Base-by-base conservation (phyloP, 2,329 filamentous ascomycete species). In the Acarospora socialis region DNA sequence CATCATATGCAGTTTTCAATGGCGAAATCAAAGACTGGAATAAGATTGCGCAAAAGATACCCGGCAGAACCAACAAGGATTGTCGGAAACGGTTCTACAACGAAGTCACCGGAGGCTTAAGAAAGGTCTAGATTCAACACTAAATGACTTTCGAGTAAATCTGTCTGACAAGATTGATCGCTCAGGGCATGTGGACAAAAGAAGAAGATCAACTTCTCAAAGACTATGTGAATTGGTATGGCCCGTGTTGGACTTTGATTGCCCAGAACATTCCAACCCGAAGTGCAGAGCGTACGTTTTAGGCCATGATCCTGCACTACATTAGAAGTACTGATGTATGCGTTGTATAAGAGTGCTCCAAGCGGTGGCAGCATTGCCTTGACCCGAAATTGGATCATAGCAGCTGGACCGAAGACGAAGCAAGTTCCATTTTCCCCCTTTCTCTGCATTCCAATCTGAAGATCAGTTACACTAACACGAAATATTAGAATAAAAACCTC, bases 41-140 rank as follows among this genome's bases (percentile, higher is more conserved):
- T 32, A 17, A n/a, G 5, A 32, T 35, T 24, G 27, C 32, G 6
- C 16, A 32, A 20, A 35, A 24, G 13, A 22, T 35, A 4, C 9
- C 13, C 13, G 32, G 32, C n/a, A 21, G 32, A 35, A 34, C 13
- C 12, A 35, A 35, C 18, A 35, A 35, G 18, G 32, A 35, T 21
- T 35, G 32, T 22, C 12, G 32, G 16, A 35, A 35, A 17, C 32
- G 32, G 10, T 35, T 21, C 26, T 35, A 35, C 21, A 32, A 35
- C 14, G 27, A 21, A 7, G 24, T 35, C n/a, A 28, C 24, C 7
- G 31, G 29, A 17, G 31, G 31, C 14, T 30, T 33, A 27, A 33
- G 17, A 20, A 33, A 33, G 18, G 31, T 33, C 17, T 8, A 12
- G 19, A 4, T 14, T 28, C 17, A n/a, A n/a, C n/a, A n/a, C n/a